phyloP scores from a whole-genome alignment of 495 filamentous ascomycete genomes.

The Podospora fimiseda region DNA sequence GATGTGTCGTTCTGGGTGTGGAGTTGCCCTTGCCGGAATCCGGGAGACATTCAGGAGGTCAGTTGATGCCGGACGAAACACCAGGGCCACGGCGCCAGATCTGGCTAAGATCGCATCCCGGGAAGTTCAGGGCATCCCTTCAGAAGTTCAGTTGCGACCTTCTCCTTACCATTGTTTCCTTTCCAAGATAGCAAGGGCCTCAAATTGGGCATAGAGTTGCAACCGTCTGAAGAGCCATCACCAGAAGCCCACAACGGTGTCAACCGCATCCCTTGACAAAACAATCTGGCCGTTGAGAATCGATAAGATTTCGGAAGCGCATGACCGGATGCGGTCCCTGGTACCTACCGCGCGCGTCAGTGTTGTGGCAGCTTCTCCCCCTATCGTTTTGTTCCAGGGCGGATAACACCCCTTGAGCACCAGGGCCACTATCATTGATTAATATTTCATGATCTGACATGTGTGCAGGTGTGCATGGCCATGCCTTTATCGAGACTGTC shows the following conservation, averaged over 20 bases:
- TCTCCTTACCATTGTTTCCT: neutral
- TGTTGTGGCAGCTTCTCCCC: conserved; percentile 8
- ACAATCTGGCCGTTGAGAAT: neutral
- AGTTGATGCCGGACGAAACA: neutral
- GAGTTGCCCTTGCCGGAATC: no score
- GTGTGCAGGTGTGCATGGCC: no score
- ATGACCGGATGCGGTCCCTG: neutral
- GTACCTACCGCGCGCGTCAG: neutral
- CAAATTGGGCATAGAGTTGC: neutral
- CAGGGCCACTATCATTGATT: conserved; percentile 2
- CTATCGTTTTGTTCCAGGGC: conserved; percentile 3
- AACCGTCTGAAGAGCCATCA: no score
- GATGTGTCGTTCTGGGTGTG: neutral
- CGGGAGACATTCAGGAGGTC: neutral
- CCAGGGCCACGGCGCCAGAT: neutral
- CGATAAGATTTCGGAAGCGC: neutral
- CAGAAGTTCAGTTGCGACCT: neutral
- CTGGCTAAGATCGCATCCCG: neutral
- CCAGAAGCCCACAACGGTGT: neutral
- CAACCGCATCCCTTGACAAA: neutral
- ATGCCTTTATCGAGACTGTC: no score
- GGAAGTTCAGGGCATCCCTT: no score
- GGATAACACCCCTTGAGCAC: neutral
- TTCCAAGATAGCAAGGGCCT: neutral
- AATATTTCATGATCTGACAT: neutral